phyloP scores from a whole-genome alignment of 805 yeast species.

The Diddensiella caesifluorescens region DNA sequence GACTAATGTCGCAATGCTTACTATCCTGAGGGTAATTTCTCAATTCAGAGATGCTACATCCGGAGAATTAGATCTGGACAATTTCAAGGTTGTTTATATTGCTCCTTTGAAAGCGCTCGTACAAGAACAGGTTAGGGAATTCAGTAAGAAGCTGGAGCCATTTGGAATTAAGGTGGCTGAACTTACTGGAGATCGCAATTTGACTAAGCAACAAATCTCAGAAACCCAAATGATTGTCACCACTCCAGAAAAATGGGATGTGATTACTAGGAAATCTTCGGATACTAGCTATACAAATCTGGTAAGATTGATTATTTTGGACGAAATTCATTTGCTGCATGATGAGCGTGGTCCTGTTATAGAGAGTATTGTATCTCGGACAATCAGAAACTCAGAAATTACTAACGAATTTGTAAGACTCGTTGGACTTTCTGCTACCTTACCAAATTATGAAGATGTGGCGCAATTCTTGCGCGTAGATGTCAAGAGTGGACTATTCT shows the following conservation, averaged over 20 bases:
- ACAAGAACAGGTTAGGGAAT: constrained; percentile 89
- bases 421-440: constrained; percentile 86
- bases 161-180: constrained; percentile 74
- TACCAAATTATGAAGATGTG: constrained; percentile 85
- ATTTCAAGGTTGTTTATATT: constrained; percentile 76
- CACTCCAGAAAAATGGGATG: constrained; percentile 98
- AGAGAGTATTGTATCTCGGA: constrained; percentile 80
- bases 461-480: constrained; percentile 73
- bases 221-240: constrained; percentile 82
- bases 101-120: constrained; percentile 95
- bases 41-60: constrained; percentile 43
- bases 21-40: constrained; percentile 59
- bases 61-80: constrained; percentile 48
- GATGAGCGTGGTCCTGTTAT: constrained; percentile 94
- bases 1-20: constrained; percentile 89
- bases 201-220: constrained; percentile 68
- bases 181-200: constrained; percentile 81
- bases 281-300: constrained; percentile 59
- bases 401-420: constrained; percentile 54
- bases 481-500: constrained; percentile 55
- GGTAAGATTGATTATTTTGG: constrained; percentile 72
- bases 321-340: constrained; percentile 88
- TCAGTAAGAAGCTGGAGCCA: constrained; percentile 58
- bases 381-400: constrained; percentile 44
- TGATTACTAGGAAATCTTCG: constrained; percentile 75